These are phyloP conservation scores for Pinus tabuliformis DNA, from an alignment of 75 land plant genomes.

Conservation along the genomic window DNA sequence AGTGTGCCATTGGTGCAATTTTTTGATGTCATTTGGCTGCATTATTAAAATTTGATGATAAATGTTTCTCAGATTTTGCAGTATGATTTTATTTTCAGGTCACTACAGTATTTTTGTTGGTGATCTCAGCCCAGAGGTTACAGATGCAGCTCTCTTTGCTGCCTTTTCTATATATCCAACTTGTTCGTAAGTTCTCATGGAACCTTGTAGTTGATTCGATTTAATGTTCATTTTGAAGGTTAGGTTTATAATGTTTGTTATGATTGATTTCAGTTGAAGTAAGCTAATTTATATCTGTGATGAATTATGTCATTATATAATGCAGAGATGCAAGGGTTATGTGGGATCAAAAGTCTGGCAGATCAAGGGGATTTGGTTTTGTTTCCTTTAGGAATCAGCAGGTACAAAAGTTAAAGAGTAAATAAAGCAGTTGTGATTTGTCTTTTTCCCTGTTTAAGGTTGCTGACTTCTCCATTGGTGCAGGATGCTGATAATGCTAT, in stretches of 20 bases:
- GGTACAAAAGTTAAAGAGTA: constrained; percentile 30
- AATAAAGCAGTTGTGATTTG: not conserved
- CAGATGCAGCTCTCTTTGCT: constrained; percentile 86
- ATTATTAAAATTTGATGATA: not conserved
- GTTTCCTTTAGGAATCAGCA: constrained; percentile 97
- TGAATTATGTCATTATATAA: not conserved
- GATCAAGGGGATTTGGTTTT: constrained; percentile 98
- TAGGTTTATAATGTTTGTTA: not conserved
- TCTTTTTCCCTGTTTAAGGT: not conserved
- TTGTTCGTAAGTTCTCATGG: constrained; percentile 77
- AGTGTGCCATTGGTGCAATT: not conserved
- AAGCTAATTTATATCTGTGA: too few relatives aligned
- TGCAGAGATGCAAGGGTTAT: constrained; percentile 98
- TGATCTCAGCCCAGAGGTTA: constrained; percentile 95
- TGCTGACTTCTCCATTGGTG: not conserved
- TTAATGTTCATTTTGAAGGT: not conserved
- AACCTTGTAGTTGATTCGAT: not conserved
- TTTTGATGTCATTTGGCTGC: not conserved
- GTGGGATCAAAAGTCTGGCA: constrained; percentile 99
- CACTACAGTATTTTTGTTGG: constrained; percentile 97
- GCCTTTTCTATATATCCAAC: constrained; percentile 81
- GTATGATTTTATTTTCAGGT: constrained; percentile 36
- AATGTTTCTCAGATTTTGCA: not conserved
- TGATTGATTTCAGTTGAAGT: too few relatives aligned
- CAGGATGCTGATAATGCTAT: constrained; percentile 98